These are phyloP conservation scores for Salinomyces thailandicus DNA, from an alignment of 2,329 filamentous ascomycete genomes.

Conservation along the genomic window DNA sequence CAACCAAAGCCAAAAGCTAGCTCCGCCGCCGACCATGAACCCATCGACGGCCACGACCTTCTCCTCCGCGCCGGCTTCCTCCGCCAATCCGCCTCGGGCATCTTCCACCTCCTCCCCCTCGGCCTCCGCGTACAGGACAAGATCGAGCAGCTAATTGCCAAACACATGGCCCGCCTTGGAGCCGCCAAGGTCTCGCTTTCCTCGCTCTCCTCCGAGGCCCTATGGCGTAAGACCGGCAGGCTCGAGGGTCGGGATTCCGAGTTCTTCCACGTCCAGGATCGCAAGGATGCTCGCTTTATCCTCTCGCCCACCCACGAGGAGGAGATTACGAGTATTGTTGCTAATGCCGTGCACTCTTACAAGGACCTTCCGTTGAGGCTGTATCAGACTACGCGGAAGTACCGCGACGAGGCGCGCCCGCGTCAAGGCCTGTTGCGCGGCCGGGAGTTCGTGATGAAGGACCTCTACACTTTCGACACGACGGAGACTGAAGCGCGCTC, in stretches of 20 bases:
- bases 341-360: conserved; percentile 64
- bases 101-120: conserved; percentile 85
- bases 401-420: conserved; percentile 82
- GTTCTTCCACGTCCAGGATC: conserved; percentile 71
- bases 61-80: conserved; percentile 38
- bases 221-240: conserved; percentile 79
- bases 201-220: conserved; percentile 68
- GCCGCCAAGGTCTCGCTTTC: conserved; percentile 77
- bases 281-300: conserved; percentile 63
- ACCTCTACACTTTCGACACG: conserved; percentile 88
- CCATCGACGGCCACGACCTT: conserved; percentile 33
- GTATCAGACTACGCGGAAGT: conserved; percentile 91
- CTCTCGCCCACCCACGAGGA: conserved; percentile 93
- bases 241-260: conserved; percentile 45
- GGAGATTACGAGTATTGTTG: conserved; percentile 78
- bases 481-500: conserved; percentile 56
- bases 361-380: conserved; percentile 75
- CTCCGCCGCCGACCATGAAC: conserved; percentile 44
- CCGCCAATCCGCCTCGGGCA: conserved; percentile 66
- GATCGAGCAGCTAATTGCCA: conserved; percentile 73
- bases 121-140: conserved; percentile 83
- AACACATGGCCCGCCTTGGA: conserved; percentile 67
- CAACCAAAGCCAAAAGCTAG: conserved; percentile 29
- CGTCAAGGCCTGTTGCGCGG: conserved; percentile 78
- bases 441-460: conserved; percentile 95